Conservation (phyloP, 306 rosid species). For the Cucumis hystrix region DNA sequence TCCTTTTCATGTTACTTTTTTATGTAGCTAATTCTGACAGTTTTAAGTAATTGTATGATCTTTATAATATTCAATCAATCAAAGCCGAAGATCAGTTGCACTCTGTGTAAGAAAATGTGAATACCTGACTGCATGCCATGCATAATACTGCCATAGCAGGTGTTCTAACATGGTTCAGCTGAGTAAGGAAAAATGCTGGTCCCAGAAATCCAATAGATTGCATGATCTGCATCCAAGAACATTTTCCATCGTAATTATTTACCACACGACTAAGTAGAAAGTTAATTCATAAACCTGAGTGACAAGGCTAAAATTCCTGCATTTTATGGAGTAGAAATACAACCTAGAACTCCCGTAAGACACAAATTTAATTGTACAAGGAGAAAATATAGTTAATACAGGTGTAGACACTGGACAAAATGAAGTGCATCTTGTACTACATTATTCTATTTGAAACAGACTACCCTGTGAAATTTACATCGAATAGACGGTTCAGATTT, state of each 20-base stretch:
- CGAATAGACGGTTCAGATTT: background rate
- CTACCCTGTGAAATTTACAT: background rate
- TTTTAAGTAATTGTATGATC: background rate
- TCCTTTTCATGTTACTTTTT: background rate
- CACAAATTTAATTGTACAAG: background rate
- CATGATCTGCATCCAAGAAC: conserved; percentile 60
- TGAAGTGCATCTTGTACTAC: background rate
- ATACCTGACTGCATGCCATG: conserved; percentile 98
- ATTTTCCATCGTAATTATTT: conserved; percentile 2
- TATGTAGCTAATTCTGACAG: background rate
- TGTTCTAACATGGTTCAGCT: conserved; percentile 62
- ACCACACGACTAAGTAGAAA: background rate
- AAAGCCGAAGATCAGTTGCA: background rate
- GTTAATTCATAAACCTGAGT: background rate
- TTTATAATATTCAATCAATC: background rate
- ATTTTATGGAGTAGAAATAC: background rate
- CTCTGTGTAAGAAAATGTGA: background rate
- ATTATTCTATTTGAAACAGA: background rate
- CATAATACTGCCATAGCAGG: conserved; percentile 80
- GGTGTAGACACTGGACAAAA: background rate
- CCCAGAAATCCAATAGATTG: conserved; percentile 87
- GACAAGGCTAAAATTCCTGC: background rate
- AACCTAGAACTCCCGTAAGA: background rate
- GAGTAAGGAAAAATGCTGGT: conserved; percentile 86
- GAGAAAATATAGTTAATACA: background rate